Evolutionary conservation across 192 early-diverging fungal genomes (phyloP), one percentile per base, ranked within the genome.

Genomic region (Coemansia sp.): DNA sequence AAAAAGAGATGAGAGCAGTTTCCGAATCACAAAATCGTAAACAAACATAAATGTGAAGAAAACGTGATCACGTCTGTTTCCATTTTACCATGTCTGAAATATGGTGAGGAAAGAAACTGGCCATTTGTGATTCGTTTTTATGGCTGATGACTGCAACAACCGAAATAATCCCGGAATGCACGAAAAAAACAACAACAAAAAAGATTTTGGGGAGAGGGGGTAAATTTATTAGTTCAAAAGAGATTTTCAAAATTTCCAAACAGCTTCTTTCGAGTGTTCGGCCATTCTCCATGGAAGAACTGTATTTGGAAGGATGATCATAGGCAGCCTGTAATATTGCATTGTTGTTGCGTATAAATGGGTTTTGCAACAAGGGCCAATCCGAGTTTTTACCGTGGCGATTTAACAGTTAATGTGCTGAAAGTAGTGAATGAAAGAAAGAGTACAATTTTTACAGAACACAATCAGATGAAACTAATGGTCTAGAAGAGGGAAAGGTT

Each of bases 311-410:
- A 43, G 26, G 58, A 59, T 59, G n/a, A 18, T 15, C 58, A 16
- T 39, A 53, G n/a, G 20, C 20, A 39, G 26, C 25, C 34, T 20
- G 37, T 25, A 31, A 4, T 59, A 59, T 25, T 34, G 39, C 9
- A 13, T 7, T 7, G 40, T 16, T 18, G 13, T 10, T 43, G 13
- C 13, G 40, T n/a, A 43, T 2, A 40, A 7, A 2, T 4, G 4
- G 29, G 29, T 20, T 29, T n/a, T 3, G 15, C 37, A 21, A 26
- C 37, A 4, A 7, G 42, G 20, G 16, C 40, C 15, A 15, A 25
- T 25, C 63, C 63, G 63, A 64, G 52, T 55, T 57, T 55, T 64
- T 64, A 30, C 63, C 63, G 63, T 53, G 25, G 18, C 61, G 31
- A 4, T 26, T 25, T 40, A 43, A 3, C 4, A 29, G 8, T 35